Evolutionary conservation across 2,329 filamentous ascomycete species (phyloP), one percentile per base, ranked within the genome.

Genomic region (Capronia coronata): DNA sequence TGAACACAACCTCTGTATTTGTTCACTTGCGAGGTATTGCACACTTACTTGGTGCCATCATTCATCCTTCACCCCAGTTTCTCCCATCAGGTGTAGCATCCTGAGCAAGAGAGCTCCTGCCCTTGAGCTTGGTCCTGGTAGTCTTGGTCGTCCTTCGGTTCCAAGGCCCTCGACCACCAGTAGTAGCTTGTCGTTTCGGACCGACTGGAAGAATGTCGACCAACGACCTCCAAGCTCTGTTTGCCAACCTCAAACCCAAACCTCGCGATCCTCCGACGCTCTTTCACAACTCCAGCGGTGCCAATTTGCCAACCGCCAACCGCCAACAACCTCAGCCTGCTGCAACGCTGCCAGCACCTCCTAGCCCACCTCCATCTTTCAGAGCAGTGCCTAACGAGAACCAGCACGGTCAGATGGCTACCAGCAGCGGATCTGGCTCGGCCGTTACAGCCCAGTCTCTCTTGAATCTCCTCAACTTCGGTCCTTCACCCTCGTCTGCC

Each of bases 401-500:
- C 25, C 25, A 4, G 21, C 48, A 21, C 32, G 35, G 25, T 30
- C 42, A 45, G 6, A 38, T 51, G 44, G 41, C 46, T 9, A 22
- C 49, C 30, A 34, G 27, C 2, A 22, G 34, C 13, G 43, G 37
- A 19, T 23, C 55, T 13, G 52, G 32, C 16, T 38, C 51, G 30
- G 50, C 68, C 43, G 72, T 74, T 49, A 73, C 75, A 52, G 76
- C 77, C 13, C 72, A 74, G 55, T 79, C 77, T 60, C 65, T 86
- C 57, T 72, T 86, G 51, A 84, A 78, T 61, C 66, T 86, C 53
- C 72, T 86, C 55, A 82, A 81, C 65, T 84, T 82, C 67, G 81
- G 76, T 54, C 72, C 77, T 57, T 67, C 72, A 32, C 55, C 49
- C 35, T 25, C 58, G 25, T 43, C 50, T n/a, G 22, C 21, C 11